Evolutionary conservation across 371 early-diverging fungal genomes (phyloP).

Genomic region (Mortierella sp.): DNA sequence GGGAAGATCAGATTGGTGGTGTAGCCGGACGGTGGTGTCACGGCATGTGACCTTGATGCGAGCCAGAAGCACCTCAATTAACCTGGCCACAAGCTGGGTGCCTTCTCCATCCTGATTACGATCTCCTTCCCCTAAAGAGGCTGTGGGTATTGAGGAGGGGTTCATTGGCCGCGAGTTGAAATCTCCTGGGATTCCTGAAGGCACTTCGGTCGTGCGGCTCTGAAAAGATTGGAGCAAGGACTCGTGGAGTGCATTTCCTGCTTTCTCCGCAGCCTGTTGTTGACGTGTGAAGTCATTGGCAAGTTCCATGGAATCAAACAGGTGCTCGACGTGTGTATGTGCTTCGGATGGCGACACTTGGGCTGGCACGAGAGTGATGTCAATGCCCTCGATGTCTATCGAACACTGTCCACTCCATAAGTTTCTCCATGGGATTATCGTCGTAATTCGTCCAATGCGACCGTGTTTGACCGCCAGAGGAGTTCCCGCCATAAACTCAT

Average conservation of each 20-base stretch:
- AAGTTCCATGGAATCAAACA: constrained; percentile 87
- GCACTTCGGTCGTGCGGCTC: constrained; percentile 28
- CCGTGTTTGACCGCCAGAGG: constrained; percentile 80
- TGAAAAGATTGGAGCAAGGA: constrained; percentile 68
- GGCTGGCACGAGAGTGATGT: constrained; percentile 65
- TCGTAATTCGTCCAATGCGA: constrained; percentile 74
- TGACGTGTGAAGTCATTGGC: constrained; percentile 85
- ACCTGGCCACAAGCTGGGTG: constrained; percentile 69
- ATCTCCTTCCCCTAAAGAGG: not conserved
- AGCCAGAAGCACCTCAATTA: constrained; percentile 79
- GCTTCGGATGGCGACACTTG: constrained; percentile 53
- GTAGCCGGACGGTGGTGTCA: constrained; percentile 64
- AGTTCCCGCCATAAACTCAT: constrained; percentile 73
- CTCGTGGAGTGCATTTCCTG: constrained; percentile 64
- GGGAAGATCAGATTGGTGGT: constrained; percentile 60
- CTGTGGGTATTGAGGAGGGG: constrained; percentile 5
- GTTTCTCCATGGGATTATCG: constrained; percentile 85
- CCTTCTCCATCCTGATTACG: constrained; percentile 62
- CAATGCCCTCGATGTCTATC: constrained; percentile 79
- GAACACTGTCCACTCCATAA: constrained; percentile 82
- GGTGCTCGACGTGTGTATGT: constrained; percentile 60
- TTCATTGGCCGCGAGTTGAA: constrained; percentile 34
- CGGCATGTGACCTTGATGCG: constrained; percentile 66
- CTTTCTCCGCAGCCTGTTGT: constrained; percentile 63
- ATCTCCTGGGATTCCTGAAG: constrained; percentile 48